Base-by-base conservation (phyloP, 345 rosid species). In the Psidium friedrichsthalianum region DNA sequence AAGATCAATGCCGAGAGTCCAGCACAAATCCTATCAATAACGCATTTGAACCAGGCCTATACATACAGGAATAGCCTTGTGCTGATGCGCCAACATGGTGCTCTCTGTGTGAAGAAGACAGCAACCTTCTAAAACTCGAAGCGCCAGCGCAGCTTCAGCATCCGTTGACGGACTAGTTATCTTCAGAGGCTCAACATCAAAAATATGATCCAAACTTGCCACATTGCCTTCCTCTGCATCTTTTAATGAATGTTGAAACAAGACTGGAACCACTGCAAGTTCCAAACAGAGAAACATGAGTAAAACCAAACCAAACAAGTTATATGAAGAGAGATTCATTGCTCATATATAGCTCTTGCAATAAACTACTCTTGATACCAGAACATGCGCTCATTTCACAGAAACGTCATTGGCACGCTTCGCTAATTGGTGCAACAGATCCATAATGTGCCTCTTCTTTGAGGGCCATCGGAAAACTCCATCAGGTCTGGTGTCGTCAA, bases 91-190 rank as follows among this genome's bases (percentile, higher is more conserved):
- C 83, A 97, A 91, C 24, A 88, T 84, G n/a, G 95, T 91, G 92
- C 99, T 95, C 87, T 94, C 94, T 21, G 91, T 88, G 87, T 97
- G 98, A 69, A 97, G 97, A 85, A 97, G 92, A 86, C 99, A 96
- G 84, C 99, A 97, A 54, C 99, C 98, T 92, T 96, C 99, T 82
- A 96, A 87, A 90, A 95, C 98, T 55, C 98, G 92, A 85, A 97
- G 99, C 1, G 99, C 99, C 84, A 97, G 93, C 11, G 97, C 95
- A 22, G 93, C 92, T 85, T 96, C 99, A 3, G 90, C 91, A 59
- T 94, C 96, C 6, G 99, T 93, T 8, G 98, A 93, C 53, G 99
- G 98, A 88, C 97, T 95, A 27, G 92, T 93, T 82, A 96, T 92
- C 91, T 92, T 94, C 94, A 95, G 86, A 32, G 99, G 97, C 82